Evolutionary conservation across 2,329 filamentous ascomycete species (phyloP).

Genomic region (Kalmusia sp.): DNA sequence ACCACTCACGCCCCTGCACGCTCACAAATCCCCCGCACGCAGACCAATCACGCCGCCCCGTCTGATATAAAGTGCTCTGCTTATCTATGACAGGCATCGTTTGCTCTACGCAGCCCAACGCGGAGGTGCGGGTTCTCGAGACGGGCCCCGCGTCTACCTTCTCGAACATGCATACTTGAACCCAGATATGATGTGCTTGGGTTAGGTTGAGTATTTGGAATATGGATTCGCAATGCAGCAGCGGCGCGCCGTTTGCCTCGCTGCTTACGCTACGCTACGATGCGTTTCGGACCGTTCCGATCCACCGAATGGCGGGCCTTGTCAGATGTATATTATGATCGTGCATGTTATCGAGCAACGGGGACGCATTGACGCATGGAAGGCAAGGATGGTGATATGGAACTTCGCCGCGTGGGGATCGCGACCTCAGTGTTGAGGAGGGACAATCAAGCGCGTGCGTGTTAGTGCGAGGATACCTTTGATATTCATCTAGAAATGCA

Average conservation of each 20-base stretch:
- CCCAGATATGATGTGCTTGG: too few species aligned
- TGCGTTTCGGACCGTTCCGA: background rate
- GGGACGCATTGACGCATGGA: slow-evolving; percentile 3
- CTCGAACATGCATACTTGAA: background rate
- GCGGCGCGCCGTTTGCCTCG: too few species aligned
- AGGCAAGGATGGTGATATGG: background rate
- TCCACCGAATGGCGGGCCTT: background rate
- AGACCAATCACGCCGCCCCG: background rate
- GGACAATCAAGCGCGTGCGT: background rate
- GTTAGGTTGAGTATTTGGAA: background rate
- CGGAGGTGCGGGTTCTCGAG: background rate
- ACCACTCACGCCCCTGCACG: too few species aligned
- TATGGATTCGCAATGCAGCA: background rate
- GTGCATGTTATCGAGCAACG: background rate
- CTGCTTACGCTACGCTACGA: background rate
- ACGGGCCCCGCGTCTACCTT: background rate
- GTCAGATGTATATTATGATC: background rate
- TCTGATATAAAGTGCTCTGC: background rate
- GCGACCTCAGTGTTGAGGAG: background rate
- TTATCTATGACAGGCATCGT: background rate
- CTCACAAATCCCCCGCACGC: background rate
- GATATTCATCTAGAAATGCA: background rate
- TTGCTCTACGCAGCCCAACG: background rate
- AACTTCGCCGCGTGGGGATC: too few species aligned
- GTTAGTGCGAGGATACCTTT: background rate